Conservation (phyloP, 148 eudicot species). For the Persicaria tinctoria region DNA sequence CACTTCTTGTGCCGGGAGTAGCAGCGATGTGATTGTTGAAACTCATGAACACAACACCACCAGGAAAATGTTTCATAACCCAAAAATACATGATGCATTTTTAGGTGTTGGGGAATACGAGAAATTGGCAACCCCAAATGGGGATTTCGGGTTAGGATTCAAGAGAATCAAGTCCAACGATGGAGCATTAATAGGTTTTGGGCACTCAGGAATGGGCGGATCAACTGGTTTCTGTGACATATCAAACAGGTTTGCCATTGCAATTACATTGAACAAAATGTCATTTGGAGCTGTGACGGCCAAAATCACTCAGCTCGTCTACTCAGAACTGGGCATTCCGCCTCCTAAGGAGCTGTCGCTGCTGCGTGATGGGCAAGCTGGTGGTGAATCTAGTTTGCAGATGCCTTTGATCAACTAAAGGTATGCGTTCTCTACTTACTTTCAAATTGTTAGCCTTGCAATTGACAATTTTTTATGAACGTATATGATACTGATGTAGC, state of each 20-base stretch:
- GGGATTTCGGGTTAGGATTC: constrained; percentile 79
- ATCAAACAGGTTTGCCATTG: constrained; percentile 63
- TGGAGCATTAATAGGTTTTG: constrained; percentile 64
- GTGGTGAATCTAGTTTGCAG: not conserved
- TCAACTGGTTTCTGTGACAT: constrained; percentile 83
- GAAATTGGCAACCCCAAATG: constrained; percentile 45
- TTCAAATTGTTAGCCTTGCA: not conserved
- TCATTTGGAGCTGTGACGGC: constrained; percentile 75
- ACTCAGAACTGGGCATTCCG: constrained; percentile 73
- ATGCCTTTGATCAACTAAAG: constrained; percentile 12
- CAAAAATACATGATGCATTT: constrained; percentile 74
- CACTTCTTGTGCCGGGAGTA: not conserved
- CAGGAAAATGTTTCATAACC: constrained; percentile 44
- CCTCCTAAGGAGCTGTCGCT: constrained; percentile 47
- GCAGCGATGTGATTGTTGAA: constrained; percentile 2
- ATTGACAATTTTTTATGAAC: not conserved
- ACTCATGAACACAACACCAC: constrained; percentile 9
- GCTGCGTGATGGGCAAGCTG: constrained; percentile 18
- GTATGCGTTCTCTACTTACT: not conserved
- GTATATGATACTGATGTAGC: not conserved
- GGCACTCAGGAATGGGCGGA: constrained; percentile 97
- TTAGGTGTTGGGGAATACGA: constrained; percentile 75
- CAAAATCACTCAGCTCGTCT: constrained; percentile 55
- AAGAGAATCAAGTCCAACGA: constrained; percentile 47
- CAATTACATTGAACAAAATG: constrained; percentile 82